Conservation (phyloP, 106 monocot genomes). For the Xerophyta viscosa region DNA sequence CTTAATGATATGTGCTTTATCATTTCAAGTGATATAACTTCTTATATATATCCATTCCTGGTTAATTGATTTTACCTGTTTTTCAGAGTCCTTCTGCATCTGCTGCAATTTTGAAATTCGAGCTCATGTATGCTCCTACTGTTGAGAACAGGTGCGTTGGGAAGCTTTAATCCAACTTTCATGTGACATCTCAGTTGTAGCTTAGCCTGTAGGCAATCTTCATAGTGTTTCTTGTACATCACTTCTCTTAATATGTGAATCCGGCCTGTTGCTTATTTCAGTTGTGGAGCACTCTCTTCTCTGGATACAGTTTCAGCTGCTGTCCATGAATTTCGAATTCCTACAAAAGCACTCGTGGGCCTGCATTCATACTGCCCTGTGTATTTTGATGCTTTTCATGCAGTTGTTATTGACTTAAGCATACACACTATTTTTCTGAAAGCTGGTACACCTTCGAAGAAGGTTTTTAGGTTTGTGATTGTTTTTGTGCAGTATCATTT, state of each 20-base stretch:
- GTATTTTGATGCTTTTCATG: constrained; percentile 90
- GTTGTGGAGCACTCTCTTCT: constrained; percentile 43
- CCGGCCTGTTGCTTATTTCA: constrained; percentile 24
- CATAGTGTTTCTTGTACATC: no score
- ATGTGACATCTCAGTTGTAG: background rate
- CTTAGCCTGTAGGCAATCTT: no score
- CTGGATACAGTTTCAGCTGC: constrained; percentile 47
- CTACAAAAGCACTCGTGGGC: constrained; percentile 79
- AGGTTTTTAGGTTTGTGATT: constrained; percentile 89
- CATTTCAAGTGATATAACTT: background rate
- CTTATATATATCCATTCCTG: background rate
- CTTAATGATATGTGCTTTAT: background rate
- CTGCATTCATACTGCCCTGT: constrained; percentile 94
- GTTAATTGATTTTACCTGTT: background rate
- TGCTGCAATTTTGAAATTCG: constrained; percentile 84
- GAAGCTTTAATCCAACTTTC: background rate
- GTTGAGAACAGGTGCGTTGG: constrained; percentile 63
- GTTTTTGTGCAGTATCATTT: constrained; percentile 7
- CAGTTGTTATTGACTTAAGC: constrained; percentile 83
- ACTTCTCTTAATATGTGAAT: background rate
- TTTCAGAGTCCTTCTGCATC: constrained; percentile 63
- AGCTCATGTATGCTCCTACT: constrained; percentile 74
- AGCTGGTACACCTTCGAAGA: constrained; percentile 55
- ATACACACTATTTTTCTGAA: constrained; percentile 71
- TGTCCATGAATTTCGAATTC: constrained; percentile 94